Evolutionary conservation across 1,284 basidiomycete genomes (phyloP).

Genomic region (Rhodotorula mucilaginosa): DNA sequence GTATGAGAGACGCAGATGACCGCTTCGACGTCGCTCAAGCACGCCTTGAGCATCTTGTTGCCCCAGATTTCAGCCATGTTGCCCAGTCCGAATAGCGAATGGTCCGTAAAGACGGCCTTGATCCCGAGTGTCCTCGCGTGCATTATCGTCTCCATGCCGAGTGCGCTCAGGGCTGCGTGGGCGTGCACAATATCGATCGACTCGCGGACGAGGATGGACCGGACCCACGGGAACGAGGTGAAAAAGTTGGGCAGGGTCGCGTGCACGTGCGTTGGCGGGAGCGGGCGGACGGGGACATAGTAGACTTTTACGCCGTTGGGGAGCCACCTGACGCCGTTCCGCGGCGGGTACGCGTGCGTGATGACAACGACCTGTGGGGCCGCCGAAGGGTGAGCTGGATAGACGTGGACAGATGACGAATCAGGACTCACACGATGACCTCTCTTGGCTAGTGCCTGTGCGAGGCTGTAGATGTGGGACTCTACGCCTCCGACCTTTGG

Average conservation of each 20-base stretch:
- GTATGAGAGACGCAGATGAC: constrained; percentile 98
- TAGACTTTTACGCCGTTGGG: constrained; percentile 85
- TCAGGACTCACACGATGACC: constrained; percentile 72
- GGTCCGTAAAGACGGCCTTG: constrained; percentile 92
- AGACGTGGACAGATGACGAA: background rate
- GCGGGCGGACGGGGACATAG: constrained; percentile 82
- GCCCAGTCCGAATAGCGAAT: constrained; percentile 92
- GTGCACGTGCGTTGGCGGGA: constrained; percentile 65
- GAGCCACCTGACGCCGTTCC: constrained; percentile 85
- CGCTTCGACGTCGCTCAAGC: constrained; percentile 83
- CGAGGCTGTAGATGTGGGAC: constrained; percentile 82
- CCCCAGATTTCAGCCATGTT: constrained; percentile 95
- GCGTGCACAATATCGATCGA: constrained; percentile 84
- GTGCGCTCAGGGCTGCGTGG: constrained; percentile 82
- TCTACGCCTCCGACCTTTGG: constrained; percentile 95
- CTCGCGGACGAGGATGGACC: constrained; percentile 84
- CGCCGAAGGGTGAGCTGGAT: background rate
- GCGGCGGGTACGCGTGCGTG: constrained; percentile 84
- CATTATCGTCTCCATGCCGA: constrained; percentile 88
- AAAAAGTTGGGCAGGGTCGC: constrained; percentile 95
- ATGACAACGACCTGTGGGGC: constrained; percentile 80
- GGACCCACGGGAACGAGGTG: constrained; percentile 82
- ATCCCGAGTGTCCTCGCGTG: constrained; percentile 77
- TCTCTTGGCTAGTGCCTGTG: constrained; percentile 72
- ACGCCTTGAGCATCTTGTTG: constrained; percentile 87